Conservation (phyloP, 345 rosid species). For the Rhizophora apiculata region DNA sequence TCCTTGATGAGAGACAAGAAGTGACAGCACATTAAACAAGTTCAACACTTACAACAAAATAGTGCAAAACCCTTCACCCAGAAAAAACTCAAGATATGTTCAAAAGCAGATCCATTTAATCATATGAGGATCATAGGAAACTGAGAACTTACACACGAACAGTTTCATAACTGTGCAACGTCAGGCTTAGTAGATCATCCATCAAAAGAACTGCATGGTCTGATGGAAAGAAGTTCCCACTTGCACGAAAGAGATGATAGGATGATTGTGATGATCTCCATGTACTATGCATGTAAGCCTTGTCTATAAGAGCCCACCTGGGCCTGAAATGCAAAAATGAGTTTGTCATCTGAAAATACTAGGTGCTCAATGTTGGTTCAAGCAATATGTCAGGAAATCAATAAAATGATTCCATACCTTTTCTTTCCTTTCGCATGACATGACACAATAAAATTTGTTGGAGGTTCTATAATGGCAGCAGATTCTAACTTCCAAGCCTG, state of each 20-base stretch:
- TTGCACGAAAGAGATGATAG: constrained; percentile 77
- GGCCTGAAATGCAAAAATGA: constrained; percentile 57
- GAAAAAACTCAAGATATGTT: not conserved
- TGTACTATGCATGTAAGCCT: constrained; percentile 88
- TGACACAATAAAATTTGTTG: constrained; percentile 79
- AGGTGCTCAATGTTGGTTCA: constrained; percentile 7
- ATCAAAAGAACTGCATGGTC: constrained; percentile 60
- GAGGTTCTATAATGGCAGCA: constrained; percentile 93
- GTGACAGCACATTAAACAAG: too few relatives aligned
- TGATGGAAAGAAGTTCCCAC: constrained; percentile 72
- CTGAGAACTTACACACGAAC: constrained; percentile 77
- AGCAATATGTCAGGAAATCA: constrained; percentile 13
- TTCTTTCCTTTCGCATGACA: constrained; percentile 85
- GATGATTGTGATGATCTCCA: constrained; percentile 98
- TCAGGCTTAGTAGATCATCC: constrained; percentile 83
- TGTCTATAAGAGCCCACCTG: constrained; percentile 95
- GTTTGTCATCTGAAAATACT: constrained; percentile 11
- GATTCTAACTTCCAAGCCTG: constrained; percentile 99
- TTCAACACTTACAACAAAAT: not conserved
- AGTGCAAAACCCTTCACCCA: not conserved
- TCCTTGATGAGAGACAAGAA: too few relatives aligned
- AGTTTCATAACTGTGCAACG: constrained; percentile 89
- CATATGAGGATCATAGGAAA: constrained; percentile 13
- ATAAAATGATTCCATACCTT: constrained; percentile 45
- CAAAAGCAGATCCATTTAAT: constrained; percentile 2